Evolutionary conservation across 1,139 yeast species (phyloP).

Genomic region (Hyphopichia fennica): DNA sequence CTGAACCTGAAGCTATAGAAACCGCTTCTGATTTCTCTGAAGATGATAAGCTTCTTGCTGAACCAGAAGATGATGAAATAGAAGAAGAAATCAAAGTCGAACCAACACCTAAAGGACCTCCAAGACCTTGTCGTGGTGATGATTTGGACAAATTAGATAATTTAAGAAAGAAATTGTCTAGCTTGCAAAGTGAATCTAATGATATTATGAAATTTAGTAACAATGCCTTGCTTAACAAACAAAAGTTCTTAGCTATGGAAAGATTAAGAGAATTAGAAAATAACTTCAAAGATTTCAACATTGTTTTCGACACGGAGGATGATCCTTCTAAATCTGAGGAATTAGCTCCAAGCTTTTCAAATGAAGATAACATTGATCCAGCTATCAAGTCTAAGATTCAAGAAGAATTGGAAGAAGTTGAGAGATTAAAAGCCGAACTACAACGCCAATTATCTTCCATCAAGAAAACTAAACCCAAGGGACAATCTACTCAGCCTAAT

Average conservation of each 20-base stretch:
- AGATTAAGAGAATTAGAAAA: conserved; percentile 63
- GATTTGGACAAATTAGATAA: conserved; percentile 48
- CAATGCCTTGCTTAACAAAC: conserved; percentile 56
- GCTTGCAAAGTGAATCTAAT: conserved; percentile 70
- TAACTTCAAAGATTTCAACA: conserved; percentile 59
- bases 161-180: conserved; percentile 58
- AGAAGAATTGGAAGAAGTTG: conserved; percentile 49
- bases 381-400: conserved; percentile 35
- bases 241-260: conserved; percentile 64
- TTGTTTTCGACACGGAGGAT: conserved; percentile 44
- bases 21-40: conserved; percentile 12
- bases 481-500: conserved; percentile 9
- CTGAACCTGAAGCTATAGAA: conserved; percentile 14
- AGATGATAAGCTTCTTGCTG: conserved; percentile 13
- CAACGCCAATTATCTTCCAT: conserved; percentile 32
- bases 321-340: not conserved
- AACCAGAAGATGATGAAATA: conserved; percentile 15
- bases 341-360: not conserved
- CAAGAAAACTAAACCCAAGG: conserved; percentile 10
- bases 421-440: conserved; percentile 43
- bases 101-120: conserved; percentile 23
- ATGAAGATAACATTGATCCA: conserved; percentile 29
- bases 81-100: conserved; percentile 15
- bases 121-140: conserved; percentile 39
- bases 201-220: conserved; percentile 70